Conservation (phyloP, 2,329 filamentous ascomycete species). For the Penicillium sp. region DNA sequence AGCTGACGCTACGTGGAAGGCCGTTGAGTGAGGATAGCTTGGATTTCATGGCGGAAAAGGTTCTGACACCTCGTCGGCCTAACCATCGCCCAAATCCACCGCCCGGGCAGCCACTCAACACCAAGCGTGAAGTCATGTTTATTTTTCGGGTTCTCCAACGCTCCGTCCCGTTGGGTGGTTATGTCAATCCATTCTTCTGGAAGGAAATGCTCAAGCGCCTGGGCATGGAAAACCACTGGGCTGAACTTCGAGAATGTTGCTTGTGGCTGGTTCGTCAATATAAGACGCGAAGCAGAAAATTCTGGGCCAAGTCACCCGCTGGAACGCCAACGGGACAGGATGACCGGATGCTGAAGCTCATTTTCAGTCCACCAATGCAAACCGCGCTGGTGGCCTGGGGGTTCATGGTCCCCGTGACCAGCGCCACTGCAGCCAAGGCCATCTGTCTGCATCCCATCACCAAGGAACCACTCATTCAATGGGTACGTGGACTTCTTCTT, state of each 20-base stretch:
- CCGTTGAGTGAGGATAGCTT: constrained; percentile 54
- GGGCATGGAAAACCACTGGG: constrained; percentile 61
- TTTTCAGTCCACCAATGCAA: constrained; percentile 55
- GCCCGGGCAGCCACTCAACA: constrained; percentile 34
- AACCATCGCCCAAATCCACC: constrained; percentile 30
- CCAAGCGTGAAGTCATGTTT: constrained; percentile 50
- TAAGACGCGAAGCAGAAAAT: constrained; percentile 21
- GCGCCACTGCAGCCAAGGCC: constrained; percentile 25
- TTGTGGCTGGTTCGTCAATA: constrained; percentile 59
- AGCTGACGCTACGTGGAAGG: constrained; percentile 57
- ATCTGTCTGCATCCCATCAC: constrained; percentile 29
- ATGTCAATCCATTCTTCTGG: constrained; percentile 58
- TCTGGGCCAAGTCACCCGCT: constrained; percentile 11
- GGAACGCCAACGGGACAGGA: constrained; percentile 18
- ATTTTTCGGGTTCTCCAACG: constrained; percentile 56
- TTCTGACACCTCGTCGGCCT: constrained; percentile 40
- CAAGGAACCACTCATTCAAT: constrained; percentile 41
- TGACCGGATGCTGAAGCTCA: constrained; percentile 40
- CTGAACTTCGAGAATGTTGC: constrained; percentile 59
- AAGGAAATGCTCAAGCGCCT: constrained; percentile 64
- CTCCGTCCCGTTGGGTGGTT: constrained; percentile 53
- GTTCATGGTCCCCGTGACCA: constrained; percentile 46
- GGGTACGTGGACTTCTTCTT: constrained; percentile 48
- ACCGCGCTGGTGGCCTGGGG: constrained; percentile 58
- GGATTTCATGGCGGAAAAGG: constrained; percentile 47